Evolutionary conservation across 1,284 basidiomycete species (phyloP).

Genomic region (Ustilago lituana): DNA sequence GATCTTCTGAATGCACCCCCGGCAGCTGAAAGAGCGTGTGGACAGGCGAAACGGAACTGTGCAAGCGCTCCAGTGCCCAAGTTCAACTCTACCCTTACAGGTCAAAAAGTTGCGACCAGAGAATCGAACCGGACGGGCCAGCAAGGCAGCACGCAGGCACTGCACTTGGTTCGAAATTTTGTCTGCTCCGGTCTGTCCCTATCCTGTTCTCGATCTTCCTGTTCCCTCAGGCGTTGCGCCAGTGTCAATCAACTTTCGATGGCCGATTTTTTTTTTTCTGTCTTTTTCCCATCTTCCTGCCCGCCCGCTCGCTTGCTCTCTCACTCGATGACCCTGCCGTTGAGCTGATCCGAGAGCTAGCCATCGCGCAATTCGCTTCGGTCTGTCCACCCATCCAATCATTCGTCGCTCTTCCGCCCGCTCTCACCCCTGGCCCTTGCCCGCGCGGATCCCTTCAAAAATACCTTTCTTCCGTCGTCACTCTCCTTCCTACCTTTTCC

Average conservation of each 20-base stretch:
- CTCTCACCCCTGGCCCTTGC: slow-evolving; percentile 10
- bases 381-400: slow-evolving; percentile 16
- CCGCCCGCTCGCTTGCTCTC: not conserved
- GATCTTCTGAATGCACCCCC: too few species aligned
- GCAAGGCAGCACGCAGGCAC: slow-evolving; percentile 10
- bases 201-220: slow-evolving; percentile 31
- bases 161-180: slow-evolving; percentile 20
- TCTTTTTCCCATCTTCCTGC: slow-evolving; percentile 9
- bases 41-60: not conserved
- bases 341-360: not conserved
- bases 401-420: slow-evolving; percentile 10
- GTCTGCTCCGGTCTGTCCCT: slow-evolving; percentile 46
- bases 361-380: slow-evolving; percentile 11
- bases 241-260: too few species aligned
- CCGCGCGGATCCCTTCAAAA: slow-evolving; percentile 35
- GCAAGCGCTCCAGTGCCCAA: not conserved
- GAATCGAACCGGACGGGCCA: too few species aligned
- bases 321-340: not conserved
- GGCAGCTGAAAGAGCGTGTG: too few species aligned
- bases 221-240: slow-evolving; percentile 12
- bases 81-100: slow-evolving; percentile 3
- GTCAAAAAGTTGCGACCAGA: too few species aligned
- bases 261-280: too few species aligned
- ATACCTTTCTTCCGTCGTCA: slow-evolving; percentile 25
- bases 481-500: slow-evolving; percentile 26